Conservation (phyloP, 75 land plant species). For the Cryptomeria japonica region DNA sequence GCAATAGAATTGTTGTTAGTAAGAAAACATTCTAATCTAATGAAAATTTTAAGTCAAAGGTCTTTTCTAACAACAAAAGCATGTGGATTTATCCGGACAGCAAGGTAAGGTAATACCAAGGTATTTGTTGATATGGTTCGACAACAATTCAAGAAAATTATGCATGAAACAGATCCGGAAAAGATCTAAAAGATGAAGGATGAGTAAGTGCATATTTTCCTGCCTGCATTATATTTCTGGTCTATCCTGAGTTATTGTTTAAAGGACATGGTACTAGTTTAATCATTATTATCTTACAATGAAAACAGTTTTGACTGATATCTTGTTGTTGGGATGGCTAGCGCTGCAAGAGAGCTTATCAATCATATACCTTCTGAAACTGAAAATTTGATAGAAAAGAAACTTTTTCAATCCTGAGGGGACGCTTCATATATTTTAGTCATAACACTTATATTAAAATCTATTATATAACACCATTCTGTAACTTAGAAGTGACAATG, state of each 20-base stretch:
- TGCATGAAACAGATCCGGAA: slow-evolving; percentile 85
- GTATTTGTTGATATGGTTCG: slow-evolving; percentile 73
- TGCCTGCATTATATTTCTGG: not conserved
- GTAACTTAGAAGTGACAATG: not conserved
- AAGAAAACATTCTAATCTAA: not conserved
- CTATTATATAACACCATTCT: not conserved
- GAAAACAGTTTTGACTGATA: slow-evolving; percentile 8
- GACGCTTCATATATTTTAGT: not conserved
- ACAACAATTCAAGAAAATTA: slow-evolving; percentile 75
- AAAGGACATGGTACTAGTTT: not conserved
- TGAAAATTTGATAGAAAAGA: slow-evolving; percentile 58
- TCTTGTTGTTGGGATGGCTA: slow-evolving; percentile 22
- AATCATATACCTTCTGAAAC: slow-evolving; percentile 67
- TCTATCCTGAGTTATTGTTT: not conserved
- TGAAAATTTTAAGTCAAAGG: not conserved
- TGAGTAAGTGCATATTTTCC: slow-evolving; percentile 46
- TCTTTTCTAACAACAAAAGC: not conserved
- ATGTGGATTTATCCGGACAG: slow-evolving; percentile 37
- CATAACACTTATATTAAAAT: not conserved
- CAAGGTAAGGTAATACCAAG: slow-evolving; percentile 72
- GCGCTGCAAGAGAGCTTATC: slow-evolving; percentile 79
- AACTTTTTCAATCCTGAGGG: slow-evolving; percentile 27
- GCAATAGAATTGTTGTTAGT: not conserved
- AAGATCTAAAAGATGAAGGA: slow-evolving; percentile 83
- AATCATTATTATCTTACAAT: not conserved